Evolutionary conservation across 2,329 filamentous ascomycete species (phyloP), one percentile per base, ranked within the genome.

Genomic region (Fusarium bulbicola): DNA sequence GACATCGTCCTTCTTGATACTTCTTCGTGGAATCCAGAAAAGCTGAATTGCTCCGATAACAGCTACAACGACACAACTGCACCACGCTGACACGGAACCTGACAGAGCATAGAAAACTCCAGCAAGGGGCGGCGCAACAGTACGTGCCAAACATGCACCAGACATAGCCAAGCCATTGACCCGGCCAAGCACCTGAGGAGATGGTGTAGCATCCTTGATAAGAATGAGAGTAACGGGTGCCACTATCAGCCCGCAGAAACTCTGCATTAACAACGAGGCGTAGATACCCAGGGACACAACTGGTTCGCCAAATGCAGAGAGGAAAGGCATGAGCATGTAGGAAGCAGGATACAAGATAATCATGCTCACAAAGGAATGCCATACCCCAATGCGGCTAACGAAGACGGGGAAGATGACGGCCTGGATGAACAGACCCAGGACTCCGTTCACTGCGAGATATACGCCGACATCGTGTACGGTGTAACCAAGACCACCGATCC

Each of bases 81-180:
- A 81, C 82, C 83, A 85, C 7, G 83, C 84, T 3, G 81, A 79
- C 0, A 81, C 82, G 10, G 82, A 84, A 12, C 83, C 87, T 9
- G 91, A 91, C 7, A 89, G 77, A 21, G 89, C 89, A 75, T 93
- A 94, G 9, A 94, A 84, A 37, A 90, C 85, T 5, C 92, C 92
- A 6, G 90, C 90, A 34, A 93, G 81, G 0, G 92, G 92, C 28
- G 91, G 92, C 3, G 91, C 91, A 43, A 93, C 79, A 1, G 91
- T 93, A n/a, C 92, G 86, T 66, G 90, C 91, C 9, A 90, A 88
- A 26, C 92, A 92, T n/a, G 91, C 92, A 4, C 89, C 91, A 6
- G 90, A 92, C 68, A 92, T 92, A 53, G 92, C 91, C 14, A 93
- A 82, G 0, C 92, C 92, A 71, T 94, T 94, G 79, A 94, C 92